A percentile compares a stretch with the other conserved stretches of the same genome.
These are phyloP conservation scores for Hypsizygus ulmarius DNA, from an alignment of 1,284 basidiomycete genomes.

Conservation along the genomic window DNA sequence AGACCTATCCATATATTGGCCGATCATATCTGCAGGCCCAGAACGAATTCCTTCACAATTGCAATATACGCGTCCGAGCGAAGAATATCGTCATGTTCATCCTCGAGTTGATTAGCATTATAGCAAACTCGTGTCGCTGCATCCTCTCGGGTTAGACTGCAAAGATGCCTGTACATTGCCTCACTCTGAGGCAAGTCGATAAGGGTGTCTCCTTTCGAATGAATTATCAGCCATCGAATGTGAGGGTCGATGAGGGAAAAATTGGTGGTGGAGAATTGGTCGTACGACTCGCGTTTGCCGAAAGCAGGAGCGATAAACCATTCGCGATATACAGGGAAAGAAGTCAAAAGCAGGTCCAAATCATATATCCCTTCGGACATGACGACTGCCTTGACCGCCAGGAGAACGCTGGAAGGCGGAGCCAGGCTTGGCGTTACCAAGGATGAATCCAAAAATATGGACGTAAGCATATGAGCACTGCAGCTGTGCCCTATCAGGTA, in stretches of 20 bases:
- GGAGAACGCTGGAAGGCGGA: slow-evolving; percentile 47
- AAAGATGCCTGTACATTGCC: slow-evolving; percentile 54
- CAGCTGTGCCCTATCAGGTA: slow-evolving; percentile 77
- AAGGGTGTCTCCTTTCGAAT: slow-evolving; percentile 68
- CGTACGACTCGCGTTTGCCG: slow-evolving; percentile 47
- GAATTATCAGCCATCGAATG: slow-evolving; percentile 67
- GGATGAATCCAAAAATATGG: slow-evolving; percentile 61
- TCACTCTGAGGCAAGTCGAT: slow-evolving; percentile 64
- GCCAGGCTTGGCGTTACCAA: slow-evolving; percentile 37
- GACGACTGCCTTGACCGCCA: slow-evolving; percentile 51
- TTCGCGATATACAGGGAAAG: slow-evolving; percentile 59
- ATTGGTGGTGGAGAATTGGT: slow-evolving; percentile 44
- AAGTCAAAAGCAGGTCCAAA: slow-evolving; percentile 55
- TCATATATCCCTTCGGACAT: slow-evolving; percentile 77
- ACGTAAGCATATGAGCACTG: slow-evolving; percentile 74
- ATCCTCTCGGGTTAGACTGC: slow-evolving; percentile 28
- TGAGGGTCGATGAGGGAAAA: slow-evolving; percentile 36
- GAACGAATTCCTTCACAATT: slow-evolving; percentile 46
- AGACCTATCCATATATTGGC: neutral
- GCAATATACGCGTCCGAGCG: slow-evolving; percentile 42
- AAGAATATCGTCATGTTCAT: slow-evolving; percentile 60
- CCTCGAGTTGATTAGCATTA: slow-evolving; percentile 45
- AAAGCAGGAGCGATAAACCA: slow-evolving; percentile 71
- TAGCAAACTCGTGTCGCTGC: slow-evolving; percentile 31
- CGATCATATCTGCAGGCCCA: neutral